A percentile compares a stretch with the other conserved stretches of the same genome.
phyloP scores from a whole-genome alignment of 345 rosid species.

The Linum lewisii region DNA sequence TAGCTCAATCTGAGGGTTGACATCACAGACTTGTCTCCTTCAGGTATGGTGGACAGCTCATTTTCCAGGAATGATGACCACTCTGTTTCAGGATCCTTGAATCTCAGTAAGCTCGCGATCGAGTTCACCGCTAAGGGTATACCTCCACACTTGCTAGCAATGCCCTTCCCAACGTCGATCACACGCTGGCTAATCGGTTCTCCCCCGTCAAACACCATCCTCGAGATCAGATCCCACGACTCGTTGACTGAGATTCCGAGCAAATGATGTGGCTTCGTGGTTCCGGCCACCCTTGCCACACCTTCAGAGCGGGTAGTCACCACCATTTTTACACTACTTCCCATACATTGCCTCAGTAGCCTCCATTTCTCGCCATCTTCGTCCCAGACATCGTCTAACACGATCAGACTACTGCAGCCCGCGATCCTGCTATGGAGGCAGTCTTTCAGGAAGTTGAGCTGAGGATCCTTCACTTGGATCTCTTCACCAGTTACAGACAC shows the following conservation, averaged over 20 bases:
- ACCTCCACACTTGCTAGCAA: slow-evolving; percentile 23
- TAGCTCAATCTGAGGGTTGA: slow-evolving; percentile 15
- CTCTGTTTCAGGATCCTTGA: not conserved
- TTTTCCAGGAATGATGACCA: slow-evolving; percentile 18
- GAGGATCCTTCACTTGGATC: not conserved
- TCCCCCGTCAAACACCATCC: slow-evolving; percentile 8
- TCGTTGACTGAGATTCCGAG: slow-evolving; percentile 1
- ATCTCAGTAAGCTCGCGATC: slow-evolving; percentile 13
- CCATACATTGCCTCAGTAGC: not conserved
- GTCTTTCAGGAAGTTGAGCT: slow-evolving; percentile 6
- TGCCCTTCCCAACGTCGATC: slow-evolving; percentile 14
- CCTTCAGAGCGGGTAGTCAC: slow-evolving; percentile 10
- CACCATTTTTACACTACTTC: slow-evolving; percentile 5
- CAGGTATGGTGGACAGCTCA: slow-evolving; percentile 19
- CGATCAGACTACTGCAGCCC: not conserved
- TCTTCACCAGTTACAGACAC: slow-evolving; percentile 7
- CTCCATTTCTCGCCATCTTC: slow-evolving; percentile 3
- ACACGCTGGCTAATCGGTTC: not conserved
- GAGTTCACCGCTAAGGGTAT: slow-evolving; percentile 18
- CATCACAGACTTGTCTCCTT: slow-evolving; percentile 1
- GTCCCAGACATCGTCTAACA: not conserved
- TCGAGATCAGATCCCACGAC: slow-evolving; percentile 6
- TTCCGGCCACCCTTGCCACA: not conserved
- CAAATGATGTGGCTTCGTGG: not conserved
- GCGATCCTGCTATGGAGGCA: not conserved